Conservation (phyloP, 164 flowering plant genomes). For the Taxillus chinensis region DNA sequence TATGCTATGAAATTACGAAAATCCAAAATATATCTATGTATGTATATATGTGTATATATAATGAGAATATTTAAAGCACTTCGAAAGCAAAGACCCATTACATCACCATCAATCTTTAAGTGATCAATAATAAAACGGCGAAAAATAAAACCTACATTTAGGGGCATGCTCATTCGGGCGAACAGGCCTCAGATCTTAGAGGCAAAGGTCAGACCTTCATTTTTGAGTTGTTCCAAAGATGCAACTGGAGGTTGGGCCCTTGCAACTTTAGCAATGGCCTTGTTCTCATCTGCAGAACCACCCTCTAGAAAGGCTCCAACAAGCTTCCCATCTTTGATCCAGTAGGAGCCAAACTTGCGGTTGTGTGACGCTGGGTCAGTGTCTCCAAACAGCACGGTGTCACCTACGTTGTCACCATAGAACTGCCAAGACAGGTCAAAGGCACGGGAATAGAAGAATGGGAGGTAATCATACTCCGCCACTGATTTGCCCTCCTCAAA, state of each 20-base stretch:
- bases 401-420: constrained; percentile 97
- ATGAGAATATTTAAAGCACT: too few species aligned
- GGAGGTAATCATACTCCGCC: constrained; percentile 88
- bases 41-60: too few species aligned
- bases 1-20: too few species aligned
- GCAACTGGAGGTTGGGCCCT: constrained; percentile 62
- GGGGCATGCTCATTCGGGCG: too few species aligned
- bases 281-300: constrained; percentile 90
- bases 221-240: constrained; percentile 38
- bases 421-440: constrained; percentile 96
- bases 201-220: constrained; percentile 75
- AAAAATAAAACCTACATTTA: too few species aligned
- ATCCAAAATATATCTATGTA: too few species aligned
- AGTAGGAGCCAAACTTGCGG: constrained; percentile 85
- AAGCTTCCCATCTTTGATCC: constrained; percentile 87
- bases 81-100: too few species aligned
- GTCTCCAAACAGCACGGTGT: constrained; percentile 81
- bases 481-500: constrained; percentile 61
- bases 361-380: constrained; percentile 49
- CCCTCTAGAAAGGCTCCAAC: constrained; percentile 85
- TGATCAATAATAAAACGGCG: too few species aligned
- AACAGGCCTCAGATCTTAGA: constrained; percentile 40
- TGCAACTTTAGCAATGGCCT: constrained; percentile 89
- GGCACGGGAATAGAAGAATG: constrained; percentile 91
- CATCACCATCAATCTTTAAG: too few species aligned